Conservation (phyloP, 1,284 basidiomycete species). For the Mrakiaceae sp. region DNA sequence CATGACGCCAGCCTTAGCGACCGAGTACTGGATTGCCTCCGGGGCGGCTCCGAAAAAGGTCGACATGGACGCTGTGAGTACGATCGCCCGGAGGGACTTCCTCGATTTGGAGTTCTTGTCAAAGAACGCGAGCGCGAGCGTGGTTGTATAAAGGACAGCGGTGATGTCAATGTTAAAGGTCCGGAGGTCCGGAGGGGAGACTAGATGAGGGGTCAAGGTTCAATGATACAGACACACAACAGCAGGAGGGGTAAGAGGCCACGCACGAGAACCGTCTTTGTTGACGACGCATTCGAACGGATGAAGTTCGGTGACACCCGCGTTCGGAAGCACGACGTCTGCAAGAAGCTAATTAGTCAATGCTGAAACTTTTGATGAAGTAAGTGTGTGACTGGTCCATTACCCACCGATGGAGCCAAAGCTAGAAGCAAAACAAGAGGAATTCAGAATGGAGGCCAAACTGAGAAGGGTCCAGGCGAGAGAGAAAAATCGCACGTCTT, state of each 20-base stretch:
- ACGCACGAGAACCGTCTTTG: not conserved
- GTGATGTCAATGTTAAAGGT: conserved; percentile 3
- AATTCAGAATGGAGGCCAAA: too few relatives aligned
- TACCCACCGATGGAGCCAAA: too few relatives aligned
- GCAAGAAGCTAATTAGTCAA: not conserved
- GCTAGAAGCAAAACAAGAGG: too few relatives aligned
- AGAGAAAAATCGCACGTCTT: not conserved
- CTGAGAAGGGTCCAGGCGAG: too few relatives aligned
- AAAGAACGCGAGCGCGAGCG: conserved; percentile 1
- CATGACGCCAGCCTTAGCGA: conserved; percentile 1
- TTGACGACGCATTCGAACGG: not conserved
- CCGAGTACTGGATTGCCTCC: conserved; percentile 4
- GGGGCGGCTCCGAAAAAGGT: not conserved
- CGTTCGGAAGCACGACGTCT: conserved; percentile 9
- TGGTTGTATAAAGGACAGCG: conserved; percentile 1
- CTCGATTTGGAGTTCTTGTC: not conserved
- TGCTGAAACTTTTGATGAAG: not conserved
- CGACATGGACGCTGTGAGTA: conserved; percentile 1
- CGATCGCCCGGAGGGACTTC: not conserved
- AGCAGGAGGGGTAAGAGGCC: too few relatives aligned
- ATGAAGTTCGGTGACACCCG: not conserved
- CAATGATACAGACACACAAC: too few relatives aligned
- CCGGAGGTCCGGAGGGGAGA: not conserved
- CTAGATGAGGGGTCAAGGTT: too few relatives aligned
- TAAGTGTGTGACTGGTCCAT: too few relatives aligned